A percentile compares a stretch with the other conserved stretches of the same genome.
These are phyloP conservation scores for Tillandsia leiboldiana DNA, from an alignment of 176 grass and related monocot genomes.

Conservation along the genomic window DNA sequence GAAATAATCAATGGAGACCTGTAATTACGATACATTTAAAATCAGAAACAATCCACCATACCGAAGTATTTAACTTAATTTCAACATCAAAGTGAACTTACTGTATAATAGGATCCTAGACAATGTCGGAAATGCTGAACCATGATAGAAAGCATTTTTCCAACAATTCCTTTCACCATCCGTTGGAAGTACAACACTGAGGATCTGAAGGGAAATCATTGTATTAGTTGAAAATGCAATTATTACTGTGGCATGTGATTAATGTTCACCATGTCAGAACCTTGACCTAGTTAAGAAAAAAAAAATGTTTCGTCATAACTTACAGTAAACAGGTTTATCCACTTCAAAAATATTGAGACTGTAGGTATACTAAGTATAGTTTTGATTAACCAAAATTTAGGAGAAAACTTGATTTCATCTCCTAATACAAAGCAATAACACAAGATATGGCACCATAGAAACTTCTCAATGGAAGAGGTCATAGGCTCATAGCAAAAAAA, in stretches of 20 bases:
- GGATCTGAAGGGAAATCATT: constrained; percentile 40
- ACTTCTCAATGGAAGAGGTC: too few species aligned
- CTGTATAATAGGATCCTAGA: too few species aligned
- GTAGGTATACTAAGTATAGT: neutral
- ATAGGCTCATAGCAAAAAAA: too few species aligned
- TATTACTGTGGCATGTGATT: constrained; percentile 1
- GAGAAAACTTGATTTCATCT: constrained; percentile 1
- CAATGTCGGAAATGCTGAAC: neutral
- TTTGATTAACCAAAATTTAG: neutral
- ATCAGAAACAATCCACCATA: too few species aligned
- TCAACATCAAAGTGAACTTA: too few species aligned
- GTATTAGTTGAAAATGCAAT: constrained; percentile 12
- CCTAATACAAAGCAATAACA: too few species aligned
- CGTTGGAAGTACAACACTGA: constrained; percentile 24
- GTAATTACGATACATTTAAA: too few species aligned
- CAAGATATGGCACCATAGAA: too few species aligned
- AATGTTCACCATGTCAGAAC: neutral
- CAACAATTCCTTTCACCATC: constrained; percentile 46
- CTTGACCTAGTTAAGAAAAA: neutral
- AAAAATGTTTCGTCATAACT: neutral
- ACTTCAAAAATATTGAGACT: neutral
- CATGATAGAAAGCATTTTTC: constrained; percentile 55
- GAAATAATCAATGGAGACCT: too few species aligned
- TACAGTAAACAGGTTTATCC: neutral
- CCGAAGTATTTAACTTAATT: too few species aligned